These are phyloP conservation scores for Phyllosticta citrichinensis DNA, from an alignment of 2,329 filamentous ascomycete genomes.

Conservation along the genomic window DNA sequence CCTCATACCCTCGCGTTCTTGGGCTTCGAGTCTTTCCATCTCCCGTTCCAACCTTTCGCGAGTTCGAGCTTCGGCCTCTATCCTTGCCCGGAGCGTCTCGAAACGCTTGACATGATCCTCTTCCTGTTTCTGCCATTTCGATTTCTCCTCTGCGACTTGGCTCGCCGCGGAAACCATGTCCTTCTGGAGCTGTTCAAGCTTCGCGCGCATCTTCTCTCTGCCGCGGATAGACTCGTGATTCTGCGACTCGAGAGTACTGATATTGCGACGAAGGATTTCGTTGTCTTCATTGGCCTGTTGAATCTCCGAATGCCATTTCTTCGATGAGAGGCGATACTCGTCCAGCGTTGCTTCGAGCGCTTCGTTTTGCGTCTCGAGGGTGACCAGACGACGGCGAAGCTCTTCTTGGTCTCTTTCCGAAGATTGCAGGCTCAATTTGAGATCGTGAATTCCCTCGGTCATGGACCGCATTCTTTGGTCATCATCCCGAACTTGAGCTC, in stretches of 20 bases:
- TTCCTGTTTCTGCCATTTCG: slow-evolving; percentile 60
- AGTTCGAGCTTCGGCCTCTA: slow-evolving; percentile 35
- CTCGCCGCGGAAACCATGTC: slow-evolving; percentile 73
- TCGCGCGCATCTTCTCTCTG: slow-evolving; percentile 72
- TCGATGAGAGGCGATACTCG: slow-evolving; percentile 52
- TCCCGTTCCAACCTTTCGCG: slow-evolving; percentile 37
- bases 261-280: slow-evolving; percentile 62
- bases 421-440: slow-evolving; percentile 25
- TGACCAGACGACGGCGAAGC: slow-evolving; percentile 7
- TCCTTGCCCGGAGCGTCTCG: slow-evolving; percentile 44
- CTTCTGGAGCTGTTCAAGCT: slow-evolving; percentile 75
- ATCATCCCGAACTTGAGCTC: slow-evolving; percentile 33
- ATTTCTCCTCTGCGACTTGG: slow-evolving; percentile 75
- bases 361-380: slow-evolving; percentile 40
- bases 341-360: slow-evolving; percentile 51
- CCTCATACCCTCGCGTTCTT: slow-evolving; percentile 68
- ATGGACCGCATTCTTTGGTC: slow-evolving; percentile 32
- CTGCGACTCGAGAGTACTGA: slow-evolving; percentile 65
- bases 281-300: slow-evolving; percentile 45
- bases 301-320: slow-evolving; percentile 49
- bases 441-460: slow-evolving; percentile 32
- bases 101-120: slow-evolving; percentile 46
- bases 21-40: slow-evolving; percentile 33
- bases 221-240: slow-evolving; percentile 78
- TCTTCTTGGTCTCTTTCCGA: slow-evolving; percentile 18